These are phyloP conservation scores for Kokia cookei DNA, from an alignment of 441 rosid species.

Conservation along the genomic window DNA sequence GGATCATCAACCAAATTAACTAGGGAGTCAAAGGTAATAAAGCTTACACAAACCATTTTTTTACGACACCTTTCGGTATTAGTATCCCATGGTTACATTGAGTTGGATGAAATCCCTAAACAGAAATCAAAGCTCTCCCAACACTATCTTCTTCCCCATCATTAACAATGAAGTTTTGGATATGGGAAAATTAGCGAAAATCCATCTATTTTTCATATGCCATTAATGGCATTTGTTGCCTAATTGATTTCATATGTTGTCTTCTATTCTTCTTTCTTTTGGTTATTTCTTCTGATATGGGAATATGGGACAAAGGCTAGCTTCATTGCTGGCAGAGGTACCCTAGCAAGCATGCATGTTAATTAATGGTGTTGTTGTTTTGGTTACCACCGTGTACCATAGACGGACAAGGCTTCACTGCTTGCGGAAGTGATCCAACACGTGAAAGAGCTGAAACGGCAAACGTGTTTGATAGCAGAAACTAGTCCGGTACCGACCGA, in stretches of 20 bases:
- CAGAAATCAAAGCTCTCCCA: no score
- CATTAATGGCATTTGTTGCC: not conserved
- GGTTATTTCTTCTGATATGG: not conserved
- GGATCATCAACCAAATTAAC: constrained; percentile 29
- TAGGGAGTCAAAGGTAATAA: constrained; percentile 8
- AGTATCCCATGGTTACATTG: no score
- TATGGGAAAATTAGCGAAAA: not conserved
- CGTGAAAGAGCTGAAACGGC: constrained; percentile 80
- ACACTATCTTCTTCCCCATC: not conserved
- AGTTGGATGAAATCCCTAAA: no score
- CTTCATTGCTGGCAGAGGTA: not conserved
- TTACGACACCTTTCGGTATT: no score
- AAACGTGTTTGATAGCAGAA: constrained; percentile 74
- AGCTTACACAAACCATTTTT: no score
- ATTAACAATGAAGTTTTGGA: constrained; percentile 3
- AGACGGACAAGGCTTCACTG: constrained; percentile 98
- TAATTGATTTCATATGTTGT: not conserved
- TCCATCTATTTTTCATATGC: constrained; percentile 2
- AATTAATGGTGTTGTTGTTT: not conserved
- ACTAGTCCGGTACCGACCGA: constrained; percentile 81
- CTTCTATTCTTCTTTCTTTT: not conserved
- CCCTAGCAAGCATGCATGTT: not conserved
- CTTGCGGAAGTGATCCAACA: constrained; percentile 97
- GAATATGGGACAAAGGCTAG: not conserved
- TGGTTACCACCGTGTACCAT: not conserved